Conservation (phyloP, 345 rosid genomes). For the Citrus inodora region DNA sequence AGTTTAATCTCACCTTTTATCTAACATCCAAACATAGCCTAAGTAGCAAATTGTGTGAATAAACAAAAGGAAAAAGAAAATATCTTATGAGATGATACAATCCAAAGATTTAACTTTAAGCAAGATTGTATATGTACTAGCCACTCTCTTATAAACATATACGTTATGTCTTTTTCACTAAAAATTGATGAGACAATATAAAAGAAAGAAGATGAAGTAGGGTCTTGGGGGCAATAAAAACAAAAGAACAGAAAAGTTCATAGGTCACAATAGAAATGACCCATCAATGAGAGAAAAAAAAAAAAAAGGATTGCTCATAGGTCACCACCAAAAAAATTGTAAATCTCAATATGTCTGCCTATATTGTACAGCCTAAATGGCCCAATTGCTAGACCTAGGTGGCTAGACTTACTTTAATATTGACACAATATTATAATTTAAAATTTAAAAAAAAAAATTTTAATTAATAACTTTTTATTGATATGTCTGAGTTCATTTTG, state of each 20-base stretch:
- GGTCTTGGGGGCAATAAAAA: not conserved
- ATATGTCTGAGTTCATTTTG: not conserved
- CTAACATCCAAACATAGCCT: too few species aligned
- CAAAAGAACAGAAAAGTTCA: not conserved
- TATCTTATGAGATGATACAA: too few species aligned
- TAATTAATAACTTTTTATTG: not conserved
- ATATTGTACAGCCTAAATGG: too few species aligned
- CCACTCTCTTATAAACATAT: not conserved
- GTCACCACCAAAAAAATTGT: not conserved
- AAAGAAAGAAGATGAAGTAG: too few species aligned
- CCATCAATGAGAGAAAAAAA: not conserved
- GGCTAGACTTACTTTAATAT: too few species aligned
- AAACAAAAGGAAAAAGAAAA: not conserved
- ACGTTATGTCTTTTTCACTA: not conserved
- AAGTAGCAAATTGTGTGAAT: not conserved
- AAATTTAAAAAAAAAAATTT: too few species aligned
- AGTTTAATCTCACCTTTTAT: too few species aligned
- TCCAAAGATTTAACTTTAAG: not conserved
- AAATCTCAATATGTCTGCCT: not conserved
- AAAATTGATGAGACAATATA: not conserved
- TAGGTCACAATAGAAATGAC: not conserved
- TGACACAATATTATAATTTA: too few species aligned
- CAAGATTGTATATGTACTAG: not conserved
- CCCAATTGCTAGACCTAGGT: not conserved
- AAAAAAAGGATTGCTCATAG: not conserved